These are phyloP conservation scores for Pichiaceae sp. DNA, from an alignment of 1,139 yeast species.

Conservation along the genomic window DNA sequence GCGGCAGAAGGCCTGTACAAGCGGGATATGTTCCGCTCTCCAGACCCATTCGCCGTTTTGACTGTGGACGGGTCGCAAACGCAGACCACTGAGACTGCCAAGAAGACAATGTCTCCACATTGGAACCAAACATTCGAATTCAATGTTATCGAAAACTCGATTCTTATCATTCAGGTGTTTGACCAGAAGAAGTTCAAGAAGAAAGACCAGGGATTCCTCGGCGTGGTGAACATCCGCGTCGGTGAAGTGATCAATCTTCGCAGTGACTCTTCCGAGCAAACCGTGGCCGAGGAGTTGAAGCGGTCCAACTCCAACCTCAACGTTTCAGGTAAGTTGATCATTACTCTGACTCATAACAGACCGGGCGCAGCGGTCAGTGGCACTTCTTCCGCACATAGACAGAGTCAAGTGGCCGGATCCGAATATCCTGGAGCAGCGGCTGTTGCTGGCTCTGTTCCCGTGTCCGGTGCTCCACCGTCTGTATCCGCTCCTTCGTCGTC, in stretches of 20 bases:
- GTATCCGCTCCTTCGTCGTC: slow-evolving; percentile 19
- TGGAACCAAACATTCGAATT: slow-evolving; percentile 90
- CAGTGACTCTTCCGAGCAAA: slow-evolving; percentile 55
- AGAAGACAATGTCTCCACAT: slow-evolving; percentile 90
- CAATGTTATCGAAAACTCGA: slow-evolving; percentile 72
- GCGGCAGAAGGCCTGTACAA: slow-evolving; percentile 96
- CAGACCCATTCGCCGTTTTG: slow-evolving; percentile 96
- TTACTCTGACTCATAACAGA: slow-evolving; percentile 48
- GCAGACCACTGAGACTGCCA: slow-evolving; percentile 87
- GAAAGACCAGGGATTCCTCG: slow-evolving; percentile 98
- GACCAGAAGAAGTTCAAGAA: slow-evolving; percentile 96
- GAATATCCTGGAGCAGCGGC: slow-evolving; percentile 21
- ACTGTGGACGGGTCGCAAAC: slow-evolving; percentile 97
- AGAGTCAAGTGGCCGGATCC: slow-evolving; percentile 9
- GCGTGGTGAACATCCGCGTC: slow-evolving; percentile 86
- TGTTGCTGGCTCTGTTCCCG: slow-evolving; percentile 12
- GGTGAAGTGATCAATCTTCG: slow-evolving; percentile 82
- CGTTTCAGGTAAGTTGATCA: slow-evolving; percentile 85
- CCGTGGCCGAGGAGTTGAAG: slow-evolving; percentile 86
- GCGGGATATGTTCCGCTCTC: slow-evolving; percentile 89
- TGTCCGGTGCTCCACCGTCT: slow-evolving; percentile 13
- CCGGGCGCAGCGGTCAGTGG: neutral
- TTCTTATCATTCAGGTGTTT: slow-evolving; percentile 87
- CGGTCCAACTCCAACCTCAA: slow-evolving; percentile 86
- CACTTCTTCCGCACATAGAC: neutral